Evolutionary conservation across 1,284 basidiomycete species (phyloP).

Genomic region (Omphalotus olearius): DNA sequence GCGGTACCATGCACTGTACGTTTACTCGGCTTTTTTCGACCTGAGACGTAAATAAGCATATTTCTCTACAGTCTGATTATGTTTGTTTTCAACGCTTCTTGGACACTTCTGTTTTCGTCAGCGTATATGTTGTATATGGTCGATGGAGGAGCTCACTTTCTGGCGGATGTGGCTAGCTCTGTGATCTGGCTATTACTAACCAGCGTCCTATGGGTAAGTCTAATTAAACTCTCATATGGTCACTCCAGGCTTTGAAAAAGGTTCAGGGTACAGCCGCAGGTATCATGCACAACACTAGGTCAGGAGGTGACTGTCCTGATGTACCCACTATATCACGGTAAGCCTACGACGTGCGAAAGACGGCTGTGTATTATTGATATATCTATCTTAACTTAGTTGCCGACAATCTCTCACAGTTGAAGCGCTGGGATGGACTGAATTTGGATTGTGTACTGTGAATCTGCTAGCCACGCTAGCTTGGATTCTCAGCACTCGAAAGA

Average conservation of each 20-base stretch:
- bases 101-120: slow-evolving; percentile 66
- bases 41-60: neutral
- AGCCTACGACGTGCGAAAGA: slow-evolving; percentile 9
- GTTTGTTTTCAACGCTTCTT: slow-evolving; percentile 64
- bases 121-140: slow-evolving; percentile 69
- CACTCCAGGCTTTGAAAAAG: slow-evolving; percentile 4
- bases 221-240: neutral
- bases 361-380: neutral
- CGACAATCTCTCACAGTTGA: slow-evolving; percentile 68
- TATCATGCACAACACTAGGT: slow-evolving; percentile 56
- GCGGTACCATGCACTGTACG: slow-evolving; percentile 65
- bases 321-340: slow-evolving; percentile 49
- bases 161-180: slow-evolving; percentile 74
- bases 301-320: slow-evolving; percentile 53
- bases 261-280: slow-evolving; percentile 60
- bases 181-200: slow-evolving; percentile 67
- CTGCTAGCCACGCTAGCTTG: slow-evolving; percentile 57
- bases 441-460: slow-evolving; percentile 60
- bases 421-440: slow-evolving; percentile 71
- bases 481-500: slow-evolving; percentile 40
- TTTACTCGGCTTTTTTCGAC: slow-evolving; percentile 13
- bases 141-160: slow-evolving; percentile 56
- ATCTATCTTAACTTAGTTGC: slow-evolving; percentile 38
- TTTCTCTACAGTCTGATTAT: slow-evolving; percentile 42
- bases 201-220: slow-evolving; percentile 58